A percentile compares a stretch with the other conserved stretches of the same genome.
These are phyloP conservation scores for Globisporangium camurandrum DNA, from an alignment of 352 stramenopile genomes.

Conservation along the genomic window DNA sequence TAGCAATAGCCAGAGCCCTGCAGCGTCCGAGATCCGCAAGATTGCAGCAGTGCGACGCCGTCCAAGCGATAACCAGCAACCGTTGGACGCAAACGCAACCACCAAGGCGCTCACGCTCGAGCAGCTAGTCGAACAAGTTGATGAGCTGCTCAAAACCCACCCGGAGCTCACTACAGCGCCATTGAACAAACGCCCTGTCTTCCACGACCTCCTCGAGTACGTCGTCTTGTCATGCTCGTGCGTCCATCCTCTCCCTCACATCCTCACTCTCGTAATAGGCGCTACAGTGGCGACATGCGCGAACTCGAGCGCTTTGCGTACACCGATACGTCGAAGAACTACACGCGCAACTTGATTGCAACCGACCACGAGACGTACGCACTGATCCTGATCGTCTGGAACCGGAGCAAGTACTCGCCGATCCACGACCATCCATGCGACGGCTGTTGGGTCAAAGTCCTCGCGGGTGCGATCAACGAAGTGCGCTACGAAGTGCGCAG, in stretches of 20 bases:
- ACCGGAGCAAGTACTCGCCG: constrained; percentile 59
- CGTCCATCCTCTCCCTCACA: neutral
- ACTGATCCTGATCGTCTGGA: constrained; percentile 92
- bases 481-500: constrained; percentile 42
- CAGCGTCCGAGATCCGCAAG: constrained; percentile 10
- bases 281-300: constrained; percentile 33
- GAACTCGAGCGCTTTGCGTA: constrained; percentile 60
- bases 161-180: too few relatives aligned
- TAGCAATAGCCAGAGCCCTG: constrained; percentile 3
- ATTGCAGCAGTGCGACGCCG: constrained; percentile 2
- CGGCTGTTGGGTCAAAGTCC: constrained; percentile 76
- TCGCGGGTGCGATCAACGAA: constrained; percentile 62
- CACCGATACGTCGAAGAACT: constrained; percentile 68
- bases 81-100: neutral
- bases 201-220: constrained; percentile 36
- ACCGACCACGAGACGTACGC: constrained; percentile 87
- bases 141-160: constrained; percentile 16
- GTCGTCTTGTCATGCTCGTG: neutral
- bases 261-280: constrained; percentile 9
- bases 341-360: constrained; percentile 88
- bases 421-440: constrained; percentile 88
- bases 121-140: constrained; percentile 34
- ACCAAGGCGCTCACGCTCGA: constrained; percentile 18
- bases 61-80: constrained; percentile 4
- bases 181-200: constrained; percentile 28